Base-by-base conservation (phyloP, 179 eudicot species). In the Vitellaria paradoxa region DNA sequence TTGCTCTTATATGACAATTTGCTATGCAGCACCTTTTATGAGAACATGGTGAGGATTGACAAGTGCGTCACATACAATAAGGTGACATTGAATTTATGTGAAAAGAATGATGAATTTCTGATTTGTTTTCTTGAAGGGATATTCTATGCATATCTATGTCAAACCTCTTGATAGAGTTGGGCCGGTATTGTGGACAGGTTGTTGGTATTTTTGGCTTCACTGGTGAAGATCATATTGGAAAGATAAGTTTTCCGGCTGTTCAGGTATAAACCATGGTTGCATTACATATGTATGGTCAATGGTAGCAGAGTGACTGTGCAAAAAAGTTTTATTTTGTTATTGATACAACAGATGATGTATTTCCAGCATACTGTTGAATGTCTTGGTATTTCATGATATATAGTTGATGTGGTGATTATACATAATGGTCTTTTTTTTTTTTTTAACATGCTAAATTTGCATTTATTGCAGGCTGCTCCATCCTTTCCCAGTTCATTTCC, bases 401-500 rank as follows among this genome's bases (percentile, higher is more conserved):
- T 10, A 3, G 5, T 63, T 5, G 67, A 63, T 63, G 13, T 63
- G 45, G 45, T 42, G 45, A 42, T 42, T 42, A 42, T 42, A 42
- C 45, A 42, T 4, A 3, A 17, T 30, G 45, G 49, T 72, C 20
- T 40, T 20, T 1, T 13, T 9, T 4, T 68, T 7, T 20, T 5
- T 68, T 17, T 47, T 50, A 66, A 53, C 52, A 53, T 21, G 26
- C 70, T 74, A 18, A 47, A 50, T 55, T 76, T 68, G 59, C 45
- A 74, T 65, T 62, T n/a, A 72, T 45, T 56, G 74, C 93, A 95
- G 99, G 99, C 99, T 76, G 99, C 89, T 82, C 99, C 99, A 61
- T 91, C 99, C 14, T 96, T 96, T 82, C 91, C 97, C 53, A 96
- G 90, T 81, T 93, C 99, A 72, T 93, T 96, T 80, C 99, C 99